Conservation (phyloP, 2,329 filamentous ascomycete genomes). For the Fusarium coffeatum region DNA sequence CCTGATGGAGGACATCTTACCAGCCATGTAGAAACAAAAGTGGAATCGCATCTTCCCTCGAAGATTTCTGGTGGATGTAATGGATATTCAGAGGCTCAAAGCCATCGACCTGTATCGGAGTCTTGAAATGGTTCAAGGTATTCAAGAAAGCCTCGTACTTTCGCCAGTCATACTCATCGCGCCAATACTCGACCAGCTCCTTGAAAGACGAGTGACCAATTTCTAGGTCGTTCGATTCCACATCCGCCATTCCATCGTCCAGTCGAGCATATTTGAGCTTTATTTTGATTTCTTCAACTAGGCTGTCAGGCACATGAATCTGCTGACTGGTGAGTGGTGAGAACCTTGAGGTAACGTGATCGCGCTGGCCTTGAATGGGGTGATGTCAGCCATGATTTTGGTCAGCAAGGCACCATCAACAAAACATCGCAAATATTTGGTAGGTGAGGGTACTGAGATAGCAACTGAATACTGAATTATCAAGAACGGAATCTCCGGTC, state of each 20-base stretch:
- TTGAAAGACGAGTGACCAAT: background rate
- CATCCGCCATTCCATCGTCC: background rate
- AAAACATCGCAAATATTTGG: no score
- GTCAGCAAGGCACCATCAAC: background rate
- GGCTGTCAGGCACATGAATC: background rate
- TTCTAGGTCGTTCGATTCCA: background rate
- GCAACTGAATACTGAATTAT: background rate
- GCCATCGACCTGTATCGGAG: background rate
- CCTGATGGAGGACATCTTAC: background rate
- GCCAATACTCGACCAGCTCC: background rate
- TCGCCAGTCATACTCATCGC: background rate
- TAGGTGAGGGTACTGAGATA: no score
- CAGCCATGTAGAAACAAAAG: background rate
- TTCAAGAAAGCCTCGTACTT: background rate
- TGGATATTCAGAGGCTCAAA: background rate
- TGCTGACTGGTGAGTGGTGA: background rate
- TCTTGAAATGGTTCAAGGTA: background rate
- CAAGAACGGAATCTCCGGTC: background rate
- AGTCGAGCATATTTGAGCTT: background rate
- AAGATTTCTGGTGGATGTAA: accelerated
- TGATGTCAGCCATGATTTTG: background rate
- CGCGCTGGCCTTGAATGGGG: background rate
- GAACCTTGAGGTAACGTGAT: accelerated
- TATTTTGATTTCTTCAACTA: accelerated
- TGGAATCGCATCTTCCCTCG: background rate